These are phyloP conservation scores for Globisporangium sylvaticum DNA, from an alignment of 352 stramenopile species.

Conservation along the genomic window DNA sequence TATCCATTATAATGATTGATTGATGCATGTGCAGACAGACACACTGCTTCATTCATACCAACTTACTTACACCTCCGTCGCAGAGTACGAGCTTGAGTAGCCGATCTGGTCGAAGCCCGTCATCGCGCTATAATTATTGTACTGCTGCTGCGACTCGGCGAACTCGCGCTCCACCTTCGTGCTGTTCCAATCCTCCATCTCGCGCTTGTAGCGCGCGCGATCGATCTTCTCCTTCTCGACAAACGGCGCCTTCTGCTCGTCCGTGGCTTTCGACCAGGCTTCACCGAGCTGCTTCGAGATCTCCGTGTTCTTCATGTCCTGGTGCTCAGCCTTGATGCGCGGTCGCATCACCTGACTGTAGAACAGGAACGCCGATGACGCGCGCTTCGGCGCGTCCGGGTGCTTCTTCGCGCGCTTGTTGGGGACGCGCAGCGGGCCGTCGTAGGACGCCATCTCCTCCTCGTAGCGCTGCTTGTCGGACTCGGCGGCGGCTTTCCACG, in stretches of 20 bases:
- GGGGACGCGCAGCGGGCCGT: conserved; percentile 86
- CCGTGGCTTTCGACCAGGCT: conserved; percentile 88
- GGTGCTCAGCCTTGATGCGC: conserved; percentile 89
- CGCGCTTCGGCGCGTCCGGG: conserved; percentile 91
- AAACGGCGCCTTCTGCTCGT: conserved; percentile 89
- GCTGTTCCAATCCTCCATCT: conserved; percentile 92
- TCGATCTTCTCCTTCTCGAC: conserved; percentile 91
- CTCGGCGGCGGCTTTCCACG: conserved; percentile 91
- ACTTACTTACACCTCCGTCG: conserved; percentile 50
- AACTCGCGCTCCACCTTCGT: conserved; percentile 80
- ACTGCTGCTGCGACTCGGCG: conserved; percentile 80
- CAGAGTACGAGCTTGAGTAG: conserved; percentile 71
- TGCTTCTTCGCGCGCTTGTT: conserved; percentile 96
- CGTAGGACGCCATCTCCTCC: conserved; percentile 91
- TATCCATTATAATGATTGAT: conserved; percentile 13
- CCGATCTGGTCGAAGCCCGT: conserved; percentile 80
- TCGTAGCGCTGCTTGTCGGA: conserved; percentile 94
- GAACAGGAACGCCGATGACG: conserved; percentile 94
- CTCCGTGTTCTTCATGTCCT: conserved; percentile 95
- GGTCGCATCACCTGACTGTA: conserved; percentile 90
- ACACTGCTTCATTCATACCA: background rate
- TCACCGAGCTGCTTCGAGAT: conserved; percentile 94
- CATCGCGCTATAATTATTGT: conserved; percentile 74
- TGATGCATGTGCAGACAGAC: background rate
- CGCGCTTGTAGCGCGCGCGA: conserved; percentile 90